A percentile compares a stretch with the other conserved stretches of the same genome.
Conservation (phyloP, 208 protist genomes). For the Leishmania braziliensis region DNA sequence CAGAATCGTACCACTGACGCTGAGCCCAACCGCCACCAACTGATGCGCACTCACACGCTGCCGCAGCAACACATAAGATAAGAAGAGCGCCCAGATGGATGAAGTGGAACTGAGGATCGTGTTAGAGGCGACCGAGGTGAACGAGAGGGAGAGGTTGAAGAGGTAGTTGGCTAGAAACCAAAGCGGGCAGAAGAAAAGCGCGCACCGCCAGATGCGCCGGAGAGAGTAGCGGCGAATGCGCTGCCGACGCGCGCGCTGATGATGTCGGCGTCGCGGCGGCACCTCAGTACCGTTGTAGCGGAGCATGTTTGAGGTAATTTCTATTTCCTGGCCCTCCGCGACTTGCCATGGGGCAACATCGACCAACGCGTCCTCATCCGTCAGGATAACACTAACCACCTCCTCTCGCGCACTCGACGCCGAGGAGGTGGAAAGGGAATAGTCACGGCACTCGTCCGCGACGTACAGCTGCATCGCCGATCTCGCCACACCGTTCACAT, state of each 20-base stretch:
- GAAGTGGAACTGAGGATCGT: conserved; percentile 89
- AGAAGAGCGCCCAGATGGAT: conserved; percentile 83
- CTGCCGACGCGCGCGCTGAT: conserved; percentile 42
- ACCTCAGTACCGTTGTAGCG: conserved; percentile 3
- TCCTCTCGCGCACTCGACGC: conserved; percentile 33
- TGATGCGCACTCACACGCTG: conserved; percentile 54
- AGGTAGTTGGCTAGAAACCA: conserved; percentile 93
- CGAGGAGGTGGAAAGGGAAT: conserved; percentile 32
- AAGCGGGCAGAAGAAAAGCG: conserved; percentile 81
- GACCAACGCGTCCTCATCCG: conserved; percentile 21
- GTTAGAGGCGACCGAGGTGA: conserved; percentile 88
- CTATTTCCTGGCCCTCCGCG: conserved; percentile 1
- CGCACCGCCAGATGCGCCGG: conserved; percentile 68
- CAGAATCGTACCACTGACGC: conserved; percentile 66
- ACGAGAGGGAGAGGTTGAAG: conserved; percentile 90
- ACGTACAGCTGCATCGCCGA: conserved; percentile 11
- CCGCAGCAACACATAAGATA: conserved; percentile 76
- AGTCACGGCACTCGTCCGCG: conserved; percentile 33
- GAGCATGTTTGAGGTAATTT: conserved; percentile 17
- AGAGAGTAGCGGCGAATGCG: conserved; percentile 67
- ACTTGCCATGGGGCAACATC: conserved; percentile 2
- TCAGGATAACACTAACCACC: conserved; percentile 34
- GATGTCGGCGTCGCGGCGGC: conserved; percentile 11
- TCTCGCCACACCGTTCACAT: background rate
- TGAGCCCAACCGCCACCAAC: conserved; percentile 63